These are phyloP conservation scores for Mycena rebaudengoi DNA, from an alignment of 768 basidiomycete genomes.

Conservation along the genomic window DNA sequence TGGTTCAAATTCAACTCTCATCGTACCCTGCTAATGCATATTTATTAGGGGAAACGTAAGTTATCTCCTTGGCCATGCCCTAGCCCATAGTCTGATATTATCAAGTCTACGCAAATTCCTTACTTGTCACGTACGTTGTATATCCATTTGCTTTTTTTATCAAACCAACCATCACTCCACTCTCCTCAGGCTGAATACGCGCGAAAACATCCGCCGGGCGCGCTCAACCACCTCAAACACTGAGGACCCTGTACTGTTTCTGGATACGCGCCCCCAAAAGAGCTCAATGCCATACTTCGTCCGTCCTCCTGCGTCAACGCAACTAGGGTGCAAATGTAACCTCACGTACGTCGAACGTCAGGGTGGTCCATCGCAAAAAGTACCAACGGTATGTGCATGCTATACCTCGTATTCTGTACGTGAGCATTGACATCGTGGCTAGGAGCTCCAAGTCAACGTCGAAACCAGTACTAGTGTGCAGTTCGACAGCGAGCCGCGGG, in stretches of 20 bases:
- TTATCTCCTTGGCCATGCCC: neutral
- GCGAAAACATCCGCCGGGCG: constrained; percentile 16
- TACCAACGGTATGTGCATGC: neutral
- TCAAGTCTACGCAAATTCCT: constrained; percentile 20
- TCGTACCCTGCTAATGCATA: too few relatives aligned
- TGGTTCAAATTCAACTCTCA: too few relatives aligned
- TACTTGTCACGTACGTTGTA: constrained; percentile 17
- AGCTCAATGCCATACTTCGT: neutral
- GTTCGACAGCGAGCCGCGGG: constrained; percentile 11
- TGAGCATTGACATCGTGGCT: neutral
- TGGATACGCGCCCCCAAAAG: constrained; percentile 7
- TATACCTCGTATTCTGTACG: neutral
- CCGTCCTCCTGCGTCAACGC: neutral
- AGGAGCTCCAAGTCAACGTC: constrained; percentile 23
- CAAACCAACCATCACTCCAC: neutral
- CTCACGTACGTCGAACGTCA: neutral
- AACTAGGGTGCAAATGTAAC: neutral
- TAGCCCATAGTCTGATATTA: neutral
- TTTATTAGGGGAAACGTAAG: constrained; percentile 47
- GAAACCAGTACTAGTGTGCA: constrained; percentile 12
- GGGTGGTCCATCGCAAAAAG: neutral
- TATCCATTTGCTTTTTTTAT: too few relatives aligned
- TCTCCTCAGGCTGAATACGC: constrained; percentile 12
- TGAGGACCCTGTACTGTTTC: constrained; percentile 10
- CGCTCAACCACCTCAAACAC: constrained; percentile 9